phyloP scores from a whole-genome alignment of 106 monocot genomes.

The Cymbidium sinense region DNA sequence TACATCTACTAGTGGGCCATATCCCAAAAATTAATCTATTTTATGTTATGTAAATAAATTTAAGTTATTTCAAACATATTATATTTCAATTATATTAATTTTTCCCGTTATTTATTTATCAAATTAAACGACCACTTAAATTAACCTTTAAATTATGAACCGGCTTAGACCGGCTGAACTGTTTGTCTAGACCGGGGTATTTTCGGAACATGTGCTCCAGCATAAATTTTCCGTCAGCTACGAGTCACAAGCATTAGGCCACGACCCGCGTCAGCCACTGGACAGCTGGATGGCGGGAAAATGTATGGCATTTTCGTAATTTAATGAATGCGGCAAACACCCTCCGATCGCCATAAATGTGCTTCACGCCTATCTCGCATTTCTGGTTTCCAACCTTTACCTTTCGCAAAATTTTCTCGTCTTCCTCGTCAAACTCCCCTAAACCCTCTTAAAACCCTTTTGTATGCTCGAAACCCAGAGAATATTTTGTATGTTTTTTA shows the following conservation, averaged over 20 bases:
- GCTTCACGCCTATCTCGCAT: background rate
- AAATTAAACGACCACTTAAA: too few relatives aligned
- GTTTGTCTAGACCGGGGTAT: too few relatives aligned
- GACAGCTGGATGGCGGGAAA: constrained; percentile 10
- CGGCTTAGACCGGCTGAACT: too few relatives aligned
- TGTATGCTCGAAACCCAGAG: background rate
- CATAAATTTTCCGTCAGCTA: background rate
- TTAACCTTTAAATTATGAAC: too few relatives aligned
- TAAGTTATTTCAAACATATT: too few relatives aligned
- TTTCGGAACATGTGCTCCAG: too few relatives aligned
- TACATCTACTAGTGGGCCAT: too few relatives aligned
- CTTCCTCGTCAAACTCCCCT: background rate
- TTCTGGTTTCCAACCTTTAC: background rate
- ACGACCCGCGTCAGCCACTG: background rate
- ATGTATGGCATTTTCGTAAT: background rate
- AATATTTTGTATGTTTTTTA: background rate
- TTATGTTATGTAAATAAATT: too few relatives aligned
- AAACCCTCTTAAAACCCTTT: background rate
- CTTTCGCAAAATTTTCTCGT: background rate
- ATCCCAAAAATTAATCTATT: too few relatives aligned
- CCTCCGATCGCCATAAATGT: background rate
- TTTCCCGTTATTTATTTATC: too few relatives aligned
- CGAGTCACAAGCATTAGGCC: background rate
- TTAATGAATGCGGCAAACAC: background rate
- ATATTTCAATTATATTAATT: too few relatives aligned